Percentiles rank a stretch among this genome's conserved stretches.
phyloP scores from a whole-genome alignment of 202 grass and related monocot genomes.

The Panicum hallii region DNA sequence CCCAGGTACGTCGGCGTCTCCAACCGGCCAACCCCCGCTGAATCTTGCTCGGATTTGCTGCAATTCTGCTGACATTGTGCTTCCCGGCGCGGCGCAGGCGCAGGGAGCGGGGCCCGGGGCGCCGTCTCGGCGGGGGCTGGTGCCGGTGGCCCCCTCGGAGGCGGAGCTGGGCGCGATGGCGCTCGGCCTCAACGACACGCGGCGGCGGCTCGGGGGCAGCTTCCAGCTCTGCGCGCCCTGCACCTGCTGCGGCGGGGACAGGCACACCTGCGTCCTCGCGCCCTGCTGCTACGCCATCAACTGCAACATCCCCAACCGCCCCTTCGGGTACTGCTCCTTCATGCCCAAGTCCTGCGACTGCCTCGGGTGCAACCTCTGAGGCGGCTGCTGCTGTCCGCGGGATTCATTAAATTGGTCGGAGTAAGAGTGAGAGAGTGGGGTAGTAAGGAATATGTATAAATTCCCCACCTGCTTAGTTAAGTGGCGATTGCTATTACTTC shows the following conservation, averaged over 20 bases:
- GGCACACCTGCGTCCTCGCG: conserved; percentile 64
- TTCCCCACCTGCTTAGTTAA: conserved; percentile 40
- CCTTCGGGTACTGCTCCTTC: conserved; percentile 94
- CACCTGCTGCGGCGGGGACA: conserved; percentile 75
- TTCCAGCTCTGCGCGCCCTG: conserved; percentile 92
- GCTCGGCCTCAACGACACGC: conserved; percentile 56
- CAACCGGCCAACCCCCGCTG: neutral
- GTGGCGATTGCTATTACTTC: conserved; percentile 49
- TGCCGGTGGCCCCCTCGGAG: conserved; percentile 49
- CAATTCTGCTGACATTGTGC: neutral
- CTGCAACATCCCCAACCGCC: conserved; percentile 94
- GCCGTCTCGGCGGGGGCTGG: conserved; percentile 20
- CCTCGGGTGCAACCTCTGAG: conserved; percentile 62
- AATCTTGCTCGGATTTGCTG: conserved; percentile 15
- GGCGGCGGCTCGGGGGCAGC: conserved; percentile 64
- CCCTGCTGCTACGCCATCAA: conserved; percentile 98
- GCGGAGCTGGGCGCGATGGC: conserved; percentile 49
- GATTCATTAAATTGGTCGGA: neutral
- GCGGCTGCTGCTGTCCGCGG: neutral
- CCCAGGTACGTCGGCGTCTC: conserved; percentile 52
- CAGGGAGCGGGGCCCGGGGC: neutral
- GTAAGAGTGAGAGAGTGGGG: conserved; percentile 19
- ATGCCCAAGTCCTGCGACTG: conserved; percentile 83
- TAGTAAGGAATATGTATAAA: conserved; percentile 33
- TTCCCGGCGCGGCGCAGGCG: neutral